Evolutionary conservation across 2,329 filamentous ascomycete species (phyloP).

Genomic region (Macrophomina tecta): DNA sequence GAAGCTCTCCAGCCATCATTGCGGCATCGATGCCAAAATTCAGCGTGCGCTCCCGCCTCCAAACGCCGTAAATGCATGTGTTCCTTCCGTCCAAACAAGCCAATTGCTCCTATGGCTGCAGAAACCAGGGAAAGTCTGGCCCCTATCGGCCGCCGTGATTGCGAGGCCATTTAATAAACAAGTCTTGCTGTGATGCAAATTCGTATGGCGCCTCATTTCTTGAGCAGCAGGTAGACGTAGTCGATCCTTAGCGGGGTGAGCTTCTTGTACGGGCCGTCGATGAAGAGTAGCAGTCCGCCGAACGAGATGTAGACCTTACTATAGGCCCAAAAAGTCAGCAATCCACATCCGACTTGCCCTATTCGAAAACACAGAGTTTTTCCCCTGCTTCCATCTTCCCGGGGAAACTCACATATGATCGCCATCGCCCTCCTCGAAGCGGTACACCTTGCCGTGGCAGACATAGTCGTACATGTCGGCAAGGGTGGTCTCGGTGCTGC

Average conservation of each 20-base stretch:
- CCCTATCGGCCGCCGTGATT: background rate
- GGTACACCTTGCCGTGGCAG: constrained; percentile 86
- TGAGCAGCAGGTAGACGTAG: constrained; percentile 89
- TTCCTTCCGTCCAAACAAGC: constrained; percentile 1
- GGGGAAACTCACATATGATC: constrained; percentile 77
- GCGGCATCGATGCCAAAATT: constrained; percentile 9
- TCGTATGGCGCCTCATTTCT: constrained; percentile 67
- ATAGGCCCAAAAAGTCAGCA: constrained; percentile 24
- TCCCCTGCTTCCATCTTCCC: background rate
- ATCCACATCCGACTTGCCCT: background rate
- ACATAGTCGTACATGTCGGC: constrained; percentile 89
- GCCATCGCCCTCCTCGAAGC: constrained; percentile 81
- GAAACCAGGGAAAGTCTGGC: background rate
- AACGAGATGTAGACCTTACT: constrained; percentile 96
- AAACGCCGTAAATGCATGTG: constrained; percentile 27
- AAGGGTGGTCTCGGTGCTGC: constrained; percentile 51
- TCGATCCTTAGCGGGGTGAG: constrained; percentile 90
- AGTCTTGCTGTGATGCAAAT: no score
- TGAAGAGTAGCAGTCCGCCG: constrained; percentile 85
- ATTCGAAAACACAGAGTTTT: no score
- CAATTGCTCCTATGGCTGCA: background rate
- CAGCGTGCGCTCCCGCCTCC: constrained; percentile 12
- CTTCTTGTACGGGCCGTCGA: constrained; percentile 96
- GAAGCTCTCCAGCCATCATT: constrained; percentile 19
- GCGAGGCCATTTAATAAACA: background rate